phyloP scores from a whole-genome alignment of 306 rosid genomes.

The Pachyrhizus erosus region DNA sequence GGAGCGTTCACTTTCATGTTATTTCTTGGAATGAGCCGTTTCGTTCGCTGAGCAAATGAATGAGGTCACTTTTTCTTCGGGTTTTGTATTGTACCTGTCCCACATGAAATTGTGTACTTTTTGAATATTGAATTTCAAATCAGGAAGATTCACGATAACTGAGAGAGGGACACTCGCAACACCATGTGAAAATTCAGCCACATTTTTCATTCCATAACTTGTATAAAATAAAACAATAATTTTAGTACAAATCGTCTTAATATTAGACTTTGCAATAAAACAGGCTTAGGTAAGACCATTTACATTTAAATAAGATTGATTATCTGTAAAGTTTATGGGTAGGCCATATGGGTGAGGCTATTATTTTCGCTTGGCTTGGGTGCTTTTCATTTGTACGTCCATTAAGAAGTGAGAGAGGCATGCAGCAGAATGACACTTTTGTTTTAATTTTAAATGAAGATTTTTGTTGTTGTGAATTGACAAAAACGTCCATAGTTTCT shows the following conservation, averaged over 20 bases:
- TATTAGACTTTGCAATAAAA: background rate
- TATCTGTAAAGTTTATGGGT: background rate
- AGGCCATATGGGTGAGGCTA: background rate
- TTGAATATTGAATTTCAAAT: constrained; percentile 43
- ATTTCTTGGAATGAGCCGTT: background rate
- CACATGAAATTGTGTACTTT: constrained; percentile 18
- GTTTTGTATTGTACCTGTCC: background rate
- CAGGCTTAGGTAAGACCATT: background rate
- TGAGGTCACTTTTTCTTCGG: constrained; percentile 35
- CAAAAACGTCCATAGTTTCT: background rate
- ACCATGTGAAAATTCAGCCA: background rate
- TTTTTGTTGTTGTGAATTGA: background rate
- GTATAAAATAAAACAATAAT: background rate
- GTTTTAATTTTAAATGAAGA: background rate
- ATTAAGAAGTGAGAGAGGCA: background rate
- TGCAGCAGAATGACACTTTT: background rate
- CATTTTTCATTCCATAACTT: background rate
- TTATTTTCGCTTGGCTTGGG: background rate
- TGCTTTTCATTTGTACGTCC: background rate
- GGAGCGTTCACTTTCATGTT: constrained; percentile 27
- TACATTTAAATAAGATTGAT: background rate
- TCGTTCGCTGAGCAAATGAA: constrained; percentile 34
- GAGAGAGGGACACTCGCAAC: background rate
- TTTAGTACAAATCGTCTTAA: background rate
- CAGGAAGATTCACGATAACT: constrained; percentile 41